Percentiles rank a stretch among this genome's conserved stretches.
Evolutionary conservation across 176 grass and related monocot genomes (phyloP).

Genomic region (Carex pumila): DNA sequence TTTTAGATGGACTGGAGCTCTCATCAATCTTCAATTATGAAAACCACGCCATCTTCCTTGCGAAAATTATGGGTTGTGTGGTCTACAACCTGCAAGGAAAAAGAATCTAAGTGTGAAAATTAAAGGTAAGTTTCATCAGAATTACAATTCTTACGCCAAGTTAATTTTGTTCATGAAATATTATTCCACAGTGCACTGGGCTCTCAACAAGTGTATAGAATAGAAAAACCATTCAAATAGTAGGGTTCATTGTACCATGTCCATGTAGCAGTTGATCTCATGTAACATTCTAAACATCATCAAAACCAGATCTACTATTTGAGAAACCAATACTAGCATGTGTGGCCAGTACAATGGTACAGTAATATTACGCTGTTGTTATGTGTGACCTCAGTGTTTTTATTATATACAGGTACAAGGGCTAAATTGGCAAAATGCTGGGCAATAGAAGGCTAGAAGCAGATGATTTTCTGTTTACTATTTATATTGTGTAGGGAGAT

Average conservation of each 20-base stretch:
- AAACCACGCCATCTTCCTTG: slow-evolving; percentile 41
- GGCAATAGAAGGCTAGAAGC: background rate
- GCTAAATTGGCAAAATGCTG: background rate
- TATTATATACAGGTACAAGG: background rate
- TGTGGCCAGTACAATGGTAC: background rate
- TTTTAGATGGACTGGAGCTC: background rate
- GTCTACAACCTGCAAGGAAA: slow-evolving; percentile 57
- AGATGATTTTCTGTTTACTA: background rate
- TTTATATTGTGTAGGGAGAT: background rate
- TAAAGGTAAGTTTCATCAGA: background rate
- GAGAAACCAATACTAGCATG: background rate
- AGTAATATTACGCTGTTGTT: background rate
- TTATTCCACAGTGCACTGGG: background rate
- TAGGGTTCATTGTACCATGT: background rate
- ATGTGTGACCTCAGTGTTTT: background rate
- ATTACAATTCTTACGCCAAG: background rate
- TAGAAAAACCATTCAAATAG: background rate
- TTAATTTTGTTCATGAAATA: background rate
- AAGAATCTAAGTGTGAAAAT: background rate
- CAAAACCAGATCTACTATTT: background rate
- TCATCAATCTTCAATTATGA: slow-evolving; percentile 59
- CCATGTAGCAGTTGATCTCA: background rate
- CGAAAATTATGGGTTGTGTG: slow-evolving; percentile 63
- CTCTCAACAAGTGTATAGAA: background rate
- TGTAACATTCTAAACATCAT: background rate